Base-by-base conservation (phyloP, 768 basidiomycete genomes). In the Kwoniella botswanensis region DNA sequence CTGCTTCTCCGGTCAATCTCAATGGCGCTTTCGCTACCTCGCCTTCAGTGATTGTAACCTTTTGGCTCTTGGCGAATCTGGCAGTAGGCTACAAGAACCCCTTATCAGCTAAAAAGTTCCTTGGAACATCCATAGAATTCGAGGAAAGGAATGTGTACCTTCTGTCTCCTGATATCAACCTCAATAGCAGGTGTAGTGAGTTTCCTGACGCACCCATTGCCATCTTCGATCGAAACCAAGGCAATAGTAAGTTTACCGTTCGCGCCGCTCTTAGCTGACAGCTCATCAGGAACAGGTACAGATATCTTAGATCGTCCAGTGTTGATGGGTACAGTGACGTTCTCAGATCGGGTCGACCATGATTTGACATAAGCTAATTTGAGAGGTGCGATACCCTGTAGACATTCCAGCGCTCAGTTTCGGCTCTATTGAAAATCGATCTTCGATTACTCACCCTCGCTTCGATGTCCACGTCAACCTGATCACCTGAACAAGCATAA, bases 361-460 rank as follows among this genome's bases (percentile, higher is more conserved):
- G 75, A 72, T 59, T 76, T 72, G 50, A 76, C 68, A 24, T 95
- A 85, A 58, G 92, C 91, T 35, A 98, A 80, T 76, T 88, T 92
- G 92, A 95, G 96, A 1, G 97, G 96, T 4, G 92, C 89, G 4
- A 90, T 92, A 60, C 97, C 97, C 91, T 94, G 63, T 15, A 12
- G 41, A 35, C 26, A 29, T 58, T 10, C 11, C 66, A 12, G 15
- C 54, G 4, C 0, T 44, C 18, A 41, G 54, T 24, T 61, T 12
- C 26, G 9, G 29, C 2, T 52, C 57, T 42, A 41, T 24, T 52
- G 35, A 66, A 53, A 9, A 65, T 42, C 9, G 35, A n/a, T 43
- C 21, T n/a, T 61, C 59, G 56, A 15, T 22, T 17, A 66, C 72
- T 82, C 71, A 94, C 93, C 80, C 88, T 87, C 59, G 98, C 88